Percentiles rank a stretch among this genome's conserved stretches.
Evolutionary conservation across 2,329 filamentous ascomycete genomes (phyloP).

Genomic region (Cryphonectria parasitica): DNA sequence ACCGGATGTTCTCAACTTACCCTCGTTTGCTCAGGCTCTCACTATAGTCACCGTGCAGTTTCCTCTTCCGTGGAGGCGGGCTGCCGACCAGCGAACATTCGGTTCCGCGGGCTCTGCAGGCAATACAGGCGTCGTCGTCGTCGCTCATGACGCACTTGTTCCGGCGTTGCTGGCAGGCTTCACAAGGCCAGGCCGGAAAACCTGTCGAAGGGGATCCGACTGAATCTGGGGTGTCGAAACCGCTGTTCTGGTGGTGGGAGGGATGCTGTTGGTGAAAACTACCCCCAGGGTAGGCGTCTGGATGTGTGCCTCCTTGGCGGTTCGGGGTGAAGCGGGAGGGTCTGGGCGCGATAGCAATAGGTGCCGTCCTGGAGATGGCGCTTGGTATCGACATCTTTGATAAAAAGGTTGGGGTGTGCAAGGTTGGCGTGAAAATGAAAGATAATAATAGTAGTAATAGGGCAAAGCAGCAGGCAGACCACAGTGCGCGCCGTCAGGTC

Average conservation of each 20-base stretch:
- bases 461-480: neutral
- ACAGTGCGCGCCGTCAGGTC: neutral
- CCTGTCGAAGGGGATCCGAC: conserved; percentile 44
- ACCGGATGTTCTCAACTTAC: conserved; percentile 50
- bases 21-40: conserved; percentile 69
- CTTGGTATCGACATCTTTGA: conserved; percentile 57
- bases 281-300: conserved; percentile 55
- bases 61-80: conserved; percentile 79
- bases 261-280: conserved; percentile 40
- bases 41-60: conserved; percentile 68
- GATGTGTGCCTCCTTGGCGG: conserved; percentile 53
- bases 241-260: conserved; percentile 30
- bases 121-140: conserved; percentile 72
- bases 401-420: conserved; percentile 18
- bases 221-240: conserved; percentile 57
- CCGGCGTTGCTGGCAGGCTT: conserved; percentile 74
- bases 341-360: conserved; percentile 69
- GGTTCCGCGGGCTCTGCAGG: conserved; percentile 77
- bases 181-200: conserved; percentile 61
- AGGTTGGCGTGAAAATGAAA: conserved; percentile 8
- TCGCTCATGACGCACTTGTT: conserved; percentile 75
- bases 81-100: conserved; percentile 80
- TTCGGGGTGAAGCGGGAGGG: conserved; percentile 51
- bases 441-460: neutral
- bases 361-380: conserved; percentile 62